These are phyloP conservation scores for Brassica carinata DNA, from an alignment of 345 rosid genomes.

Conservation along the genomic window DNA sequence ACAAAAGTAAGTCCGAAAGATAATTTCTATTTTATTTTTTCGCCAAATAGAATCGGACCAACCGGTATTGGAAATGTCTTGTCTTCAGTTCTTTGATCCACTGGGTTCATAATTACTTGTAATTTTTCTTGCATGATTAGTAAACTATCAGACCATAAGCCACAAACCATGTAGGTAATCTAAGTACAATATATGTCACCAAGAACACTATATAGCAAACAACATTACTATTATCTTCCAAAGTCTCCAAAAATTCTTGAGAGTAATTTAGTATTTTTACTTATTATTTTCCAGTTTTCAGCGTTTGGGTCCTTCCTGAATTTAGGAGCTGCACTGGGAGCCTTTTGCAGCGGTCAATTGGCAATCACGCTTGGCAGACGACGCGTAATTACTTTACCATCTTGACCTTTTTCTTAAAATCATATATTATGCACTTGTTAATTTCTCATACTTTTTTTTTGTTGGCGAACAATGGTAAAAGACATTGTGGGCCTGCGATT, in stretches of 20 bases:
- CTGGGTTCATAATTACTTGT: not conserved
- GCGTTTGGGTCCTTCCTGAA: constrained; percentile 39
- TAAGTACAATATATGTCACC: not conserved
- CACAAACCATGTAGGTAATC: not conserved
- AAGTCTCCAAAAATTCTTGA: not conserved
- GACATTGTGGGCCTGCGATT: constrained; percentile 47
- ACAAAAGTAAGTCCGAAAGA: not conserved
- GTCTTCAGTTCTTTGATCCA: no score
- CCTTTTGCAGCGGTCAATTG: constrained; percentile 36
- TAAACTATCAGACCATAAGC: not conserved
- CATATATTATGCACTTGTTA: not conserved
- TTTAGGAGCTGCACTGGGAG: constrained; percentile 45
- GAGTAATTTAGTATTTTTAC: not conserved
- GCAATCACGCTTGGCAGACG: constrained; percentile 39
- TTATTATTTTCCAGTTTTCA: constrained; percentile 21
- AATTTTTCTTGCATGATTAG: not conserved
- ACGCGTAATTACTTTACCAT: constrained; percentile 19
- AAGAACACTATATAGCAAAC: not conserved
- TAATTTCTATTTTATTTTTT: no score
- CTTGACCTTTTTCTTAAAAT: not conserved
- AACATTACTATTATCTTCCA: not conserved
- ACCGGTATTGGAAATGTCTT: no score
- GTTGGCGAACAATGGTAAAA: not conserved
- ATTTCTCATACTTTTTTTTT: not conserved
- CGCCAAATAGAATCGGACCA: no score